A percentile compares a stretch with the other conserved stretches of the same genome.
Evolutionary conservation across 169 alveolate genomes (phyloP).

Genomic region (Cryptosporidium meleagridis): DNA sequence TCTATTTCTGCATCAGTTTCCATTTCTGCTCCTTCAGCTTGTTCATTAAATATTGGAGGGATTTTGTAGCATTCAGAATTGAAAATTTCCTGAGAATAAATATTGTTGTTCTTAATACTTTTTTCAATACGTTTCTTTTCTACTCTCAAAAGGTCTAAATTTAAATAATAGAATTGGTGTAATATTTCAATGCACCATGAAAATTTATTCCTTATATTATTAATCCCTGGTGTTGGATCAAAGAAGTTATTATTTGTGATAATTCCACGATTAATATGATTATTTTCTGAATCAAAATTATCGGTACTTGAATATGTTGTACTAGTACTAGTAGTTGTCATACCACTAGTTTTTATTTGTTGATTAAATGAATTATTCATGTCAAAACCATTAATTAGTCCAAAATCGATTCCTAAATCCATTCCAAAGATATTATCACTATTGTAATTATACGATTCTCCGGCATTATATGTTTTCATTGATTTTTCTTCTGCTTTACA

Average conservation of each 20-base stretch:
- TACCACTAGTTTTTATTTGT: neutral
- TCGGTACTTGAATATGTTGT: neutral
- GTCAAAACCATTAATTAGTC: neutral
- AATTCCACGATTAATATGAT: neutral
- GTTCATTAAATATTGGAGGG: neutral
- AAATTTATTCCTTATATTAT: neutral
- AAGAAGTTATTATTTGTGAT: too few relatives aligned
- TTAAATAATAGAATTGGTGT: constrained; percentile 3
- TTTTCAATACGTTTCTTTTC: neutral
- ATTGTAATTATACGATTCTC: neutral
- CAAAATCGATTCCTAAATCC: neutral
- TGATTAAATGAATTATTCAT: neutral
- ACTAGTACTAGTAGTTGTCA: constrained; percentile 5
- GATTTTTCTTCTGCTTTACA: constrained; percentile 4
- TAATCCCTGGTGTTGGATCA: neutral
- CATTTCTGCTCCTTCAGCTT: too few relatives aligned
- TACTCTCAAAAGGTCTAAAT: constrained; percentile 3
- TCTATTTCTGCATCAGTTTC: too few relatives aligned
- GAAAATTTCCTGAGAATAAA: neutral
- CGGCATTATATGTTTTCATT: neutral
- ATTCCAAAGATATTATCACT: neutral
- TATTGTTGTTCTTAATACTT: neutral
- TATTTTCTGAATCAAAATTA: neutral
- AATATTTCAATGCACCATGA: neutral
- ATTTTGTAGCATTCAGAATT: neutral